Evolutionary conservation across 176 grass and related monocot species (phyloP).

Genomic region (Cocos nucifera): DNA sequence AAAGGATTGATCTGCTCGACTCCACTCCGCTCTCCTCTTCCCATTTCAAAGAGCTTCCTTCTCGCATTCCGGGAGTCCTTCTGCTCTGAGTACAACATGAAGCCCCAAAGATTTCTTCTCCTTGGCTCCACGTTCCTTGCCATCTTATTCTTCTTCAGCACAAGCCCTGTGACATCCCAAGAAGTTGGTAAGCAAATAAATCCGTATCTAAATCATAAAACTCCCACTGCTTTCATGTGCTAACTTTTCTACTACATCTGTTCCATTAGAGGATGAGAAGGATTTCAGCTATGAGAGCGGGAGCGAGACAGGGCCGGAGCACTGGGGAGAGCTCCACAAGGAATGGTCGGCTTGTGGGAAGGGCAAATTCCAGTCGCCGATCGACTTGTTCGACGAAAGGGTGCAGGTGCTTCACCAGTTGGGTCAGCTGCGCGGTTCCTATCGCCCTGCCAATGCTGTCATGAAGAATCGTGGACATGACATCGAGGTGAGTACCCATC

Average conservation of each 20-base stretch:
- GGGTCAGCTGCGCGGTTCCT: conserved; percentile 41
- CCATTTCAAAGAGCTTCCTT: no score
- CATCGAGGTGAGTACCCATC: conserved; percentile 33
- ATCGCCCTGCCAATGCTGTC: conserved; percentile 29
- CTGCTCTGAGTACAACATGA: no score
- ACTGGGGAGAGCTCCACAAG: conserved; percentile 45
- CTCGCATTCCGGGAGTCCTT: no score
- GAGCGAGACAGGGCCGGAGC: conserved; percentile 34
- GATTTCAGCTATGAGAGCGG: conserved; percentile 46
- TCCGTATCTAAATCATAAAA: no score
- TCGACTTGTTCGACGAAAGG: conserved; percentile 35
- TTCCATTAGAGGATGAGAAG: conserved; percentile 29
- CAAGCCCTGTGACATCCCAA: no score
- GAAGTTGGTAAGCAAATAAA: no score
- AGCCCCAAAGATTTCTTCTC: no score
- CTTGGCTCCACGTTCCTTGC: no score
- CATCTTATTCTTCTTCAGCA: no score
- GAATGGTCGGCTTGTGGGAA: conserved; percentile 50
- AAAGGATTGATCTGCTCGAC: no score
- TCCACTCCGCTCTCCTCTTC: no score
- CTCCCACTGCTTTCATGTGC: no score
- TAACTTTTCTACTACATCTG: neutral
- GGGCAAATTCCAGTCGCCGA: conserved; percentile 58
- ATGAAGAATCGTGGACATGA: conserved; percentile 67
- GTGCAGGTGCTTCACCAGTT: conserved; percentile 24